Evolutionary conservation across 495 filamentous ascomycete genomes (phyloP), one percentile per base, ranked within the genome.

Genomic region (Podospora sp.): DNA sequence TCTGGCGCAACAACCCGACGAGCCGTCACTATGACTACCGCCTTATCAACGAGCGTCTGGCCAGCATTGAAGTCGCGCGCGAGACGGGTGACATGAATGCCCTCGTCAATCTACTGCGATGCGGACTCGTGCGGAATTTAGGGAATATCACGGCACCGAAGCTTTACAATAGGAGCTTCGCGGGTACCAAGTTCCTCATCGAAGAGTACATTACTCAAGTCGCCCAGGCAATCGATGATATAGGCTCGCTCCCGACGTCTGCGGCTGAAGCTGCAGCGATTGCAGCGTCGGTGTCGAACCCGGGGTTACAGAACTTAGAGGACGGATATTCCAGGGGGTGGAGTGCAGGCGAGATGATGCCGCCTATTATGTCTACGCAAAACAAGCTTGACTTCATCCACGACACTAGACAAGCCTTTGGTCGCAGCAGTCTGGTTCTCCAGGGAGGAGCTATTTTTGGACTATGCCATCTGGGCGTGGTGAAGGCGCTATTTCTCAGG

Each of bases 401-500:
- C 73, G 92, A 97, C 80, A 93, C 92, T 12, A 84, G 94, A 14
- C 93, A 95, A 72, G 92, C 92, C 0, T 97, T 96, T 81, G 94
- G 94, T 21, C 83, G 93, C 52, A 93, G 88, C 49, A 93, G 92
- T 1, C 81, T 98, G 55, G 90, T 97, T 14, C 77, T 98, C 4
- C 94, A 97, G 74, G 94, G 94, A 22, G 94, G 94, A 2, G 90
- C 93, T 29, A 93, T 95, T 40, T 98, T 98, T 71, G 94, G 93
- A 0, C 78, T 97, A 6, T 97, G 92, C 70, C 94, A 98, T 78
- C 74, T 97, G 0, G 94, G 94, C 1, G 92, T 97, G 0, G 91
- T 97, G 57, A 96, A 93, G 72, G 94, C 93, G 1, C 77, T 98
- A 55, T 91, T 96, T 79, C 78, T 92, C 14, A 83, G 90, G n/a